Evolutionary conservation across 257 asterid genomes (phyloP).

Genomic region (Scutellaria galericulata): DNA sequence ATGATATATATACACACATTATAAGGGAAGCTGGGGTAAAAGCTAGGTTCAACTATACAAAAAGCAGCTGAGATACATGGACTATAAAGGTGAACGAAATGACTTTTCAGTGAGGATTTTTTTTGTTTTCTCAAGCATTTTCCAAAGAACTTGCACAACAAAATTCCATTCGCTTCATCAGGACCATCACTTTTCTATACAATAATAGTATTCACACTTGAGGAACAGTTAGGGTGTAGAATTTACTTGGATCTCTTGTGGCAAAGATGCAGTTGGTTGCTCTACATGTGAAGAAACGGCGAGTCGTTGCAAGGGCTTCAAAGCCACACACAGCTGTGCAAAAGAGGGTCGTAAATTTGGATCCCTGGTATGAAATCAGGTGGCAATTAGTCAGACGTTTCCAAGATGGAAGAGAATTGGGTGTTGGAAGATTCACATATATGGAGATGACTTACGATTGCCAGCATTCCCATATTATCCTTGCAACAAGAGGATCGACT

Average conservation of each 20-base stretch:
- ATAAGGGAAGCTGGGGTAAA: neutral
- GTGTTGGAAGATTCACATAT: neutral
- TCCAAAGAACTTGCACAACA: neutral
- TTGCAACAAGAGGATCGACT: constrained; percentile 88
- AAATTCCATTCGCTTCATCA: constrained; percentile 22
- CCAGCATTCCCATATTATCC: constrained; percentile 99
- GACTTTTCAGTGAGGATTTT: neutral
- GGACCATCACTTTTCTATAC: constrained; percentile 29
- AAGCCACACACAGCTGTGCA: constrained; percentile 82
- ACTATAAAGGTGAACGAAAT: neutral
- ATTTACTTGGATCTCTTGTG: constrained; percentile 66
- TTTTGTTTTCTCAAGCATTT: neutral
- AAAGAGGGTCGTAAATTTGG: constrained; percentile 95
- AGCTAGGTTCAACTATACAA: constrained; percentile 25
- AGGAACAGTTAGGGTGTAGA: constrained; percentile 52
- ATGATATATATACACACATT: constrained; percentile 16
- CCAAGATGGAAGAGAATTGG: neutral
- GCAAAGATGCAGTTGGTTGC: constrained; percentile 55
- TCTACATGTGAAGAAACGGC: constrained; percentile 63
- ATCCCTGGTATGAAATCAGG: constrained; percentile 54
- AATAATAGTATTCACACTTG: constrained; percentile 30
- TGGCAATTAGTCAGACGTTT: constrained; percentile 10
- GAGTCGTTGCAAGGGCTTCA: constrained; percentile 91
- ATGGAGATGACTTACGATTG: constrained; percentile 66
- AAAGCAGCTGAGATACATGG: constrained; percentile 12